These are phyloP conservation scores for Sporothrix sp. DNA, from an alignment of 2,329 filamentous ascomycete genomes.

Conservation along the genomic window DNA sequence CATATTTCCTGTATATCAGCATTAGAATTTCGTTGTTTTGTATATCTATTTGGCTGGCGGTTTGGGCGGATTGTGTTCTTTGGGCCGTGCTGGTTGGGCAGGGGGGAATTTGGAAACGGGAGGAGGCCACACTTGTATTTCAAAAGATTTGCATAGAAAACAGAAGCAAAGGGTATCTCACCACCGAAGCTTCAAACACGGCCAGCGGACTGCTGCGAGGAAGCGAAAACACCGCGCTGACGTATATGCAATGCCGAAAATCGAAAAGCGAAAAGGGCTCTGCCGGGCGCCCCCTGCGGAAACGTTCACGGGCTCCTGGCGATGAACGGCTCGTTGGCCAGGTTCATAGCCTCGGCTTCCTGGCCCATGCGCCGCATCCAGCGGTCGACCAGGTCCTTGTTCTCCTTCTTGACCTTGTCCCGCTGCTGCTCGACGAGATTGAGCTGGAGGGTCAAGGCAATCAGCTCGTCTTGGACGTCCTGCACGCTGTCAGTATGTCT, in stretches of 20 bases:
- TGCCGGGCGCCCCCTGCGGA: too few relatives aligned
- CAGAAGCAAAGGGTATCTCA: neutral
- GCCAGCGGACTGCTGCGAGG: too few relatives aligned
- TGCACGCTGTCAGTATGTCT: constrained; percentile 23
- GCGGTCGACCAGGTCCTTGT: constrained; percentile 76
- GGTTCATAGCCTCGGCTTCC: constrained; percentile 83
- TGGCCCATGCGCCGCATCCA: constrained; percentile 85
- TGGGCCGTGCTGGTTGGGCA: neutral
- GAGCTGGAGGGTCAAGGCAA: constrained; percentile 76
- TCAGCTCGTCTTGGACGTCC: constrained; percentile 87
- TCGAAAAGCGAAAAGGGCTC: too few relatives aligned
- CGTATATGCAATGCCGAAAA: too few relatives aligned
- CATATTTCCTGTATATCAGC: constrained; percentile 1
- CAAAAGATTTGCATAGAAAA: neutral
- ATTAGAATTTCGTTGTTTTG: neutral
- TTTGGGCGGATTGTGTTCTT: too few relatives aligned
- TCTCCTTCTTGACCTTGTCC: constrained; percentile 67
- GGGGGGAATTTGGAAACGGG: neutral
- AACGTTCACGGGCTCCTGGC: constrained; percentile 18
- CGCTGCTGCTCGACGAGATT: constrained; percentile 73
- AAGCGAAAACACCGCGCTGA: too few relatives aligned
- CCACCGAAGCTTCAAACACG: too few relatives aligned
- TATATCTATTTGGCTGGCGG: neutral
- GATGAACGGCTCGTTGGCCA: constrained; percentile 40
- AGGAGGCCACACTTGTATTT: neutral